Base-by-base conservation (phyloP, 495 filamentous ascomycete species). In the Articulospora tetracladia region DNA sequence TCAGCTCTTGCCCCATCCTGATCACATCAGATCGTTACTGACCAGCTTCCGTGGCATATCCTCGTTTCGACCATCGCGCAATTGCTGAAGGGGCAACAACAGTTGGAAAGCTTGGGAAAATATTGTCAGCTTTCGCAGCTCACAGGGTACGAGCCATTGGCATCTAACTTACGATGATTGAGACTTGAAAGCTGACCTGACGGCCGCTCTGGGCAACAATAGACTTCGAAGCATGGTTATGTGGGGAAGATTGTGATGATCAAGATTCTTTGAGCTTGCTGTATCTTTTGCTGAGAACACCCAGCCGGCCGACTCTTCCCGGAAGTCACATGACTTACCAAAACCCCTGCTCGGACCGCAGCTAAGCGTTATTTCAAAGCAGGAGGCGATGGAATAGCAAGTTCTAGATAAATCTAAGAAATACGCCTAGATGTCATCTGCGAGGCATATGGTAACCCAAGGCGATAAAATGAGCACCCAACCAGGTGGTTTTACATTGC, bases 21-120 rank as follows among this genome's bases (percentile, higher is more conserved):
- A 26, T 20, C 24, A 55, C 51, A 22, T 23, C 22, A 12, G 41
- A 22, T 12, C 7, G 26, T 56, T 30, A 74, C 86, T 74, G 64
- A 94, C 91, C 87, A 74, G 90, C 78, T 76, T 92, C 83, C 67
- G 88, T 87, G 57, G 92, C 91, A 76, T 91, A 96, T 54, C 82
- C 81, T 70, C 85, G 82, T 77, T 84, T 79, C 73, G 80, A 80
- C 70, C 79, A 78, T 67, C 80, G 80, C 67, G 86, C 70, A 60
- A 85, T 70, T 73, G 70, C 61, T 65, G 74, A 76, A 55, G 82
- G 75, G 65, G 81, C 74, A 74, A 81, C 77, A 72, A 85, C 75
- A 77, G 78, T 70, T 68, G 76, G 85, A 72, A 81, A 79, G 69
- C 79, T 80, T 72, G 34, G 48, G 49, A 53, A 53, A 54, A 55